phyloP scores from a whole-genome alignment of 352 stramenopile species.

The Pythium volutum region DNA sequence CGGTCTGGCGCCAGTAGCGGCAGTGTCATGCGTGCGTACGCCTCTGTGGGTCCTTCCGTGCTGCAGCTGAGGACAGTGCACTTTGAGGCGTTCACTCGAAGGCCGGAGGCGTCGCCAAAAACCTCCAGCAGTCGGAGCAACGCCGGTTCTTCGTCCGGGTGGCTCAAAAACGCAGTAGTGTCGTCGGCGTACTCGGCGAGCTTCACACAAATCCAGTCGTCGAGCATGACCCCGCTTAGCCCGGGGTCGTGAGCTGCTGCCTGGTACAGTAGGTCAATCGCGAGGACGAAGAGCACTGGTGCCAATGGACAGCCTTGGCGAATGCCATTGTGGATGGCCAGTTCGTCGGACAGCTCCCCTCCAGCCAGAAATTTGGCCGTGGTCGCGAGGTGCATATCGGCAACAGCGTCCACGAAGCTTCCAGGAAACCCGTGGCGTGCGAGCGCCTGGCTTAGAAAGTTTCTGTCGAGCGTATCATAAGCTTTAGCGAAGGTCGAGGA shows the following conservation, averaged over 20 bases:
- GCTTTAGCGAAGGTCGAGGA: too few species aligned
- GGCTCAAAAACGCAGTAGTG: background rate
- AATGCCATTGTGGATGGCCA: too few species aligned
- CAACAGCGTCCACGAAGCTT: too few species aligned
- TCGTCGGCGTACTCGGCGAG: conserved; percentile 8
- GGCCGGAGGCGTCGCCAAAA: conserved; percentile 9
- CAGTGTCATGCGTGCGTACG: background rate
- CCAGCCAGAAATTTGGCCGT: too few species aligned
- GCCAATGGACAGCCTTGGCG: too few species aligned
- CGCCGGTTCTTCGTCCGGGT: background rate
- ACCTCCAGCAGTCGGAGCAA: background rate
- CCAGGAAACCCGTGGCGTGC: too few species aligned
- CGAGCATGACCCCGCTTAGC: background rate
- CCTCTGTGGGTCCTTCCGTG: background rate
- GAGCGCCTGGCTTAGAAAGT: too few species aligned
- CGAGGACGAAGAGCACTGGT: too few species aligned
- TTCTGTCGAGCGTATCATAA: too few species aligned
- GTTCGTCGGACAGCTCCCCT: too few species aligned
- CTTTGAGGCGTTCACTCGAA: conserved; percentile 1
- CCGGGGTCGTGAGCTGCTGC: background rate
- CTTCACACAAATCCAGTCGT: background rate
- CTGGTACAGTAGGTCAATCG: background rate
- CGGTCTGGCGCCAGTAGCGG: background rate
- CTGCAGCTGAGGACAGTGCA: background rate
- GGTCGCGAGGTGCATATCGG: too few species aligned